phyloP scores from a whole-genome alignment of 2,329 filamentous ascomycete species.

The Trematosphaeria pertusa region DNA sequence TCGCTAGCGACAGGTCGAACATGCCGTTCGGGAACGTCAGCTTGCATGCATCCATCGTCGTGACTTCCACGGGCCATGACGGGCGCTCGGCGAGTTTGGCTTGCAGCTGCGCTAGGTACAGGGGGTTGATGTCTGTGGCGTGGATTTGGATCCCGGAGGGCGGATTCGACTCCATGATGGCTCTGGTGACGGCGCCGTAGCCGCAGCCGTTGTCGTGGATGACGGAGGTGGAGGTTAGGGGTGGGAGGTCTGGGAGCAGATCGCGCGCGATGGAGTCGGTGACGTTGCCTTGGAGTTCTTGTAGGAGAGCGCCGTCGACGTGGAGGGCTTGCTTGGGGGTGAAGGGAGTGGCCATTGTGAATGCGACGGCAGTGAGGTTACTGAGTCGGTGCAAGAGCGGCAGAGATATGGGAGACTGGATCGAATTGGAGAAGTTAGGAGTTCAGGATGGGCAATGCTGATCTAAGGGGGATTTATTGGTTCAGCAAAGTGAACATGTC shows the following conservation, averaged over 20 bases:
- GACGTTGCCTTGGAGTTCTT: slow-evolving; percentile 1
- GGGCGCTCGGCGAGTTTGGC: background rate
- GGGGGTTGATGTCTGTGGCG: slow-evolving; percentile 14
- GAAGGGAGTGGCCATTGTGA: slow-evolving; percentile 1
- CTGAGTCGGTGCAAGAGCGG: too few relatives aligned
- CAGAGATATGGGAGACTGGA: too few relatives aligned
- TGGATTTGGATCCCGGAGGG: slow-evolving; percentile 3
- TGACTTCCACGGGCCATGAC: background rate
- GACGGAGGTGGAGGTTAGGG: background rate
- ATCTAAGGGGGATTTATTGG: too few relatives aligned
- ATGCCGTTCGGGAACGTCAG: slow-evolving; percentile 18
- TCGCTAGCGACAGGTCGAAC: slow-evolving; percentile 43
- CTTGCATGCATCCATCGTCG: slow-evolving; percentile 1
- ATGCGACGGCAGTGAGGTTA: background rate
- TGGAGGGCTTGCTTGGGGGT: background rate
- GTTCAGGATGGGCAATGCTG: too few relatives aligned
- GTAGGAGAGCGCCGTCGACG: background rate
- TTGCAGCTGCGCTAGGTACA: background rate
- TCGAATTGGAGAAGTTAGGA: too few relatives aligned
- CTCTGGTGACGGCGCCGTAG: slow-evolving; percentile 1
- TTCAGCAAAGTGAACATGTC: too few relatives aligned
- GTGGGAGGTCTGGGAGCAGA: background rate
- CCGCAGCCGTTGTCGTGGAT: slow-evolving; percentile 12
- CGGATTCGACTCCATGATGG: background rate
- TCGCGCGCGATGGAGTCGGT: background rate